Conservation (phyloP, 768 basidiomycete species). For the Boletus tylopilopsis region DNA sequence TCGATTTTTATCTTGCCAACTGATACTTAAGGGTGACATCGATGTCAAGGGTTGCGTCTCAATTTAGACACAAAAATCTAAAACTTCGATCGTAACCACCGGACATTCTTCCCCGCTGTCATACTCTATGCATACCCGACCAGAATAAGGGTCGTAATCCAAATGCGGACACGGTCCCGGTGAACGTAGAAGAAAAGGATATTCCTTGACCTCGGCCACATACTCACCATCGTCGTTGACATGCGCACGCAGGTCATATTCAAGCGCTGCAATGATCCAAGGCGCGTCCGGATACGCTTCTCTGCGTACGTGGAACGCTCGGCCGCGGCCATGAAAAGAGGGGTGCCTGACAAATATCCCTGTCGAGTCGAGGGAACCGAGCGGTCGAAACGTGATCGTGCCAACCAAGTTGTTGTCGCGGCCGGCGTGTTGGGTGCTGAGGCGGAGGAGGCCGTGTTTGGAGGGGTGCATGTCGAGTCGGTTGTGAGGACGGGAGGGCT, state of each 20-base stretch:
- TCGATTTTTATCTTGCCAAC: too few relatives aligned
- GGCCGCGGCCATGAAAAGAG: not conserved
- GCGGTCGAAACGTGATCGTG: constrained; percentile 1
- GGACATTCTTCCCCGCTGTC: too few relatives aligned
- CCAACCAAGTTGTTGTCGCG: not conserved
- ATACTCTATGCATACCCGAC: not conserved
- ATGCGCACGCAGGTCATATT: not conserved
- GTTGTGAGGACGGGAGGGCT: not conserved
- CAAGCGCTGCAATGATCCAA: not conserved
- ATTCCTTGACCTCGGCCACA: not conserved
- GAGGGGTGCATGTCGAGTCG: too few relatives aligned
- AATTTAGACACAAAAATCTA: too few relatives aligned
- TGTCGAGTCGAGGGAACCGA: constrained; percentile 1
- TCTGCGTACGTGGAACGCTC: not conserved
- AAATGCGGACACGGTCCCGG: not conserved
- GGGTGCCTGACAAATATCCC: too few relatives aligned
- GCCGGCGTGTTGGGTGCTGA: not conserved
- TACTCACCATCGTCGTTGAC: not conserved
- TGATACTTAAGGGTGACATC: too few relatives aligned
- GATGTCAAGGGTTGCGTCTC: too few relatives aligned
- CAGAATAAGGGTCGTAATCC: not conserved
- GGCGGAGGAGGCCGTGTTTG: constrained; percentile 5
- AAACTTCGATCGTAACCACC: too few relatives aligned
- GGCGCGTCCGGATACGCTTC: not conserved
- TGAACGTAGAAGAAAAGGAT: not conserved